These are phyloP conservation scores for Acephala macrosclerotiorum DNA, from an alignment of 2,329 filamentous ascomycete genomes.

Conservation along the genomic window DNA sequence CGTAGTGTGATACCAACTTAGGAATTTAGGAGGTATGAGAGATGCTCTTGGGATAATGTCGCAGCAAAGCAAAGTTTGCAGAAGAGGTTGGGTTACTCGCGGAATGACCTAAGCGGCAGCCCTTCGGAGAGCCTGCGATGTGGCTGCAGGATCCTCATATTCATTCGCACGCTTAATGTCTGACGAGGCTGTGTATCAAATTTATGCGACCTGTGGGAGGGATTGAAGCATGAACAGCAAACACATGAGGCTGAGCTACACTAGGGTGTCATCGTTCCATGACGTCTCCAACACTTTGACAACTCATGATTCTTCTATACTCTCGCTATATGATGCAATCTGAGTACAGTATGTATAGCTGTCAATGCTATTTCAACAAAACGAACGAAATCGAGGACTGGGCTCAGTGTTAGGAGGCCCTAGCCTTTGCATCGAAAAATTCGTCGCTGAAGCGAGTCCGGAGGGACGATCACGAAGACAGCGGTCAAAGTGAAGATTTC, in stretches of 20 bases:
- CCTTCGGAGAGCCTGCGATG: background rate
- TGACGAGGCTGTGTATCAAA: too few relatives aligned
- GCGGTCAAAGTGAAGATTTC: too few relatives aligned
- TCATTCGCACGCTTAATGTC: slow-evolving; percentile 4
- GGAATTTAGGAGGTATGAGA: background rate
- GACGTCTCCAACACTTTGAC: background rate
- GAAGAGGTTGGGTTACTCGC: background rate
- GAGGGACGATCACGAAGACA: too few relatives aligned
- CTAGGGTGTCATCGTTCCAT: background rate
- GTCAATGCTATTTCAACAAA: too few relatives aligned
- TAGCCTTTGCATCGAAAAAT: too few relatives aligned
- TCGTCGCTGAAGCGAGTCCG: too few relatives aligned
- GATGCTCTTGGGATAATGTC: background rate
- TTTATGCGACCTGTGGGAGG: background rate
- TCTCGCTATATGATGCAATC: background rate
- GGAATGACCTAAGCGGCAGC: background rate
- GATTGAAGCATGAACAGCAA: background rate
- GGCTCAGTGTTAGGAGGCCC: too few relatives aligned
- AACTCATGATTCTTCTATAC: background rate
- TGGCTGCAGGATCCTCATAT: background rate
- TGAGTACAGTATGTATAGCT: background rate
- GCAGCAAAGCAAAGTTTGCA: background rate
- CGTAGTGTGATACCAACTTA: too few relatives aligned
- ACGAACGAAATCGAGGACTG: too few relatives aligned
- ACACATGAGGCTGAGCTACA: background rate